phyloP scores from a whole-genome alignment of 2,329 filamentous ascomycete species.

The Neocatenulostroma microsporum region DNA sequence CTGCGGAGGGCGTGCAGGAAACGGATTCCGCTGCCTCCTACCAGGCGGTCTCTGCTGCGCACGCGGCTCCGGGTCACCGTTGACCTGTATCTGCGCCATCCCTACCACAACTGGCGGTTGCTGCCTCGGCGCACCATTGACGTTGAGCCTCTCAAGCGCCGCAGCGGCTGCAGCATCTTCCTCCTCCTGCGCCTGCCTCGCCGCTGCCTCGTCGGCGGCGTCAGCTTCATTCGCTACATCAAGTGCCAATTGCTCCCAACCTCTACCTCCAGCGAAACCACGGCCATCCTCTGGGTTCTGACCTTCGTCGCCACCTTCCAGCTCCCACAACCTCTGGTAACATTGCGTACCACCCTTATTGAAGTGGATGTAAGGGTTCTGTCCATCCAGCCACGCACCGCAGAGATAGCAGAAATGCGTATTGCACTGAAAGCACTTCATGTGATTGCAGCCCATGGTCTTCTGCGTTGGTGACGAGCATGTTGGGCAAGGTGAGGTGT shows the following conservation, averaged over 20 bases:
- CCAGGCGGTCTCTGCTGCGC: conserved; percentile 4
- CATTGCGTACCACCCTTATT: conserved; percentile 63
- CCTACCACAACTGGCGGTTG: conserved; percentile 11
- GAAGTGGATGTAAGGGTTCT: conserved; percentile 83
- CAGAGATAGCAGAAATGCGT: conserved; percentile 96
- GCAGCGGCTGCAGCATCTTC: conserved; percentile 9
- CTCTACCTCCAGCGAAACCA: conserved; percentile 35
- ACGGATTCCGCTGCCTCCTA: conserved; percentile 19
- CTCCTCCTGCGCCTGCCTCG: conserved; percentile 17
- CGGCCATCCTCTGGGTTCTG: conserved; percentile 32
- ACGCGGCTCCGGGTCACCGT: conserved; percentile 5
- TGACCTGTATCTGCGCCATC: conserved; percentile 15
- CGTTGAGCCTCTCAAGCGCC: conserved; percentile 6
- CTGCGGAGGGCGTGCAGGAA: conserved; percentile 16
- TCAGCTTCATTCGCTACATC: conserved; percentile 29
- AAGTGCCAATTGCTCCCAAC: conserved; percentile 36
- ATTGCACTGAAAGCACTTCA: conserved; percentile 83
- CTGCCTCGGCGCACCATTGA: conserved; percentile 5
- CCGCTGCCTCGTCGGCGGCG: conserved; percentile 25
- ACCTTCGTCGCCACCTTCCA: conserved; percentile 66
- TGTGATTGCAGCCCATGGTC: conserved; percentile 91
- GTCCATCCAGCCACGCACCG: conserved; percentile 70
- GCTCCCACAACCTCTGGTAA: conserved; percentile 82
- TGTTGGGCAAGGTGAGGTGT: conserved; percentile 84
- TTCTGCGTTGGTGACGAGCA: conserved; percentile 82